Percentiles rank a stretch among this genome's conserved stretches.
phyloP scores from a whole-genome alignment of 2,329 filamentous ascomycete species.

The Xylariomycetidae sp. region DNA sequence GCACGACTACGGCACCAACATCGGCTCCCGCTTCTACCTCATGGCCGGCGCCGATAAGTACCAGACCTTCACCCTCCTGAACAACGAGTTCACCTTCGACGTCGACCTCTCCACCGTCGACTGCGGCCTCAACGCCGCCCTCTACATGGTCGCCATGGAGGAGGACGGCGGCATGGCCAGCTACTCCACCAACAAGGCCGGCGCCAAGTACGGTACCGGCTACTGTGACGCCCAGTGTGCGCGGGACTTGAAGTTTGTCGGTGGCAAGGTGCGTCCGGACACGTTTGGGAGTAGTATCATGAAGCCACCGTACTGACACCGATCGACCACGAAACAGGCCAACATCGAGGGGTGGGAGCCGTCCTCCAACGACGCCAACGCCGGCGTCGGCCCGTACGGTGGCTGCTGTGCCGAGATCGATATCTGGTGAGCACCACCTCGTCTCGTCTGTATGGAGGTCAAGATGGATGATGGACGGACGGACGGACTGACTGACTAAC shows the following conservation, averaged over 20 bases:
- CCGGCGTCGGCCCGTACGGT: conserved; percentile 43
- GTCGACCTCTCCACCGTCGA: conserved; percentile 55
- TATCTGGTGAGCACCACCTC: conserved; percentile 47
- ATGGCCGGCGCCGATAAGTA: conserved; percentile 51
- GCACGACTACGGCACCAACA: conserved; percentile 34
- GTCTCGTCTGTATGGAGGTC: too few species aligned
- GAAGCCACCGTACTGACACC: not conserved
- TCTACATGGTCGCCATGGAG: conserved; percentile 54
- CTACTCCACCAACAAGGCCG: conserved; percentile 39
- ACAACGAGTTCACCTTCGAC: conserved; percentile 58
- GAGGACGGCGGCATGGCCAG: conserved; percentile 45
- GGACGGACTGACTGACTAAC: conserved; percentile 5
- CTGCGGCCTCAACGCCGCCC: conserved; percentile 59
- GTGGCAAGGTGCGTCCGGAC: conserved; percentile 29
- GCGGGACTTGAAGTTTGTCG: conserved; percentile 46
- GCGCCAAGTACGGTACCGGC: conserved; percentile 46
- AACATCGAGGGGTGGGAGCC: conserved; percentile 45
- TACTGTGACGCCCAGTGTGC: conserved; percentile 48
- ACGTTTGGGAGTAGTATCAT: not conserved
- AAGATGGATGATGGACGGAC: not conserved
- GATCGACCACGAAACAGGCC: conserved; percentile 18
- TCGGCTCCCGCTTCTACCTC: conserved; percentile 50
- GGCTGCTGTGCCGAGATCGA: conserved; percentile 57
- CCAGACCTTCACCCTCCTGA: conserved; percentile 51
- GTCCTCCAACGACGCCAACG: conserved; percentile 43